Conservation (phyloP, 164 flowering plant genomes). For the Chimonanthus salicifolius region DNA sequence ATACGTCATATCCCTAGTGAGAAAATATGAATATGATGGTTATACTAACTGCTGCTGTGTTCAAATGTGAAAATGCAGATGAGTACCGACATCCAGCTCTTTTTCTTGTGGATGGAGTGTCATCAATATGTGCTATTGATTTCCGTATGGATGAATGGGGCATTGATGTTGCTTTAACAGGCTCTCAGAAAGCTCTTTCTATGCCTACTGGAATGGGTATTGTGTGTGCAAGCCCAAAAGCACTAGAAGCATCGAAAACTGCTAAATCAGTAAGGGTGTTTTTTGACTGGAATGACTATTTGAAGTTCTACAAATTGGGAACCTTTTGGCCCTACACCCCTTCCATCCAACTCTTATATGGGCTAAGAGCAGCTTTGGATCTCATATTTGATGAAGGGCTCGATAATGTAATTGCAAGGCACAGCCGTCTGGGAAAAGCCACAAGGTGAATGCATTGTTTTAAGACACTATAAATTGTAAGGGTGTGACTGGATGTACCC, state of each 20-base stretch:
- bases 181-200: conserved; percentile 96
- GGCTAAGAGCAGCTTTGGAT: conserved; percentile 91
- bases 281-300: conserved; percentile 95
- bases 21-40: background rate
- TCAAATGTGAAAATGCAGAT: conserved; percentile 37
- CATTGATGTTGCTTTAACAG: conserved; percentile 89
- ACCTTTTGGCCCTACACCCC: conserved; percentile 98
- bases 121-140: conserved; percentile 94
- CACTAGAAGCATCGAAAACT: conserved; percentile 81
- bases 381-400: conserved; percentile 95
- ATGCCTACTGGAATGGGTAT: conserved; percentile 95
- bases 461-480: too few species aligned
- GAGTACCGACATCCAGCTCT: conserved; percentile 85
- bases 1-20: background rate
- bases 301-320: conserved; percentile 90
- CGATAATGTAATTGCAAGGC: conserved; percentile 91
- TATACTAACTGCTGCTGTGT: too few species aligned
- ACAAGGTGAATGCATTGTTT: conserved; percentile 45
- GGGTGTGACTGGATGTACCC: too few species aligned
- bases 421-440: conserved; percentile 69
- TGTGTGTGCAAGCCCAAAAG: conserved; percentile 94
- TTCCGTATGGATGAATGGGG: conserved; percentile 99
- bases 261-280: conserved; percentile 86
- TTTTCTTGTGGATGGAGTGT: conserved; percentile 89
- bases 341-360: conserved; percentile 88